Evolutionary conservation across 139 green algal species (phyloP).

Genomic region (Chlorella sp.): DNA sequence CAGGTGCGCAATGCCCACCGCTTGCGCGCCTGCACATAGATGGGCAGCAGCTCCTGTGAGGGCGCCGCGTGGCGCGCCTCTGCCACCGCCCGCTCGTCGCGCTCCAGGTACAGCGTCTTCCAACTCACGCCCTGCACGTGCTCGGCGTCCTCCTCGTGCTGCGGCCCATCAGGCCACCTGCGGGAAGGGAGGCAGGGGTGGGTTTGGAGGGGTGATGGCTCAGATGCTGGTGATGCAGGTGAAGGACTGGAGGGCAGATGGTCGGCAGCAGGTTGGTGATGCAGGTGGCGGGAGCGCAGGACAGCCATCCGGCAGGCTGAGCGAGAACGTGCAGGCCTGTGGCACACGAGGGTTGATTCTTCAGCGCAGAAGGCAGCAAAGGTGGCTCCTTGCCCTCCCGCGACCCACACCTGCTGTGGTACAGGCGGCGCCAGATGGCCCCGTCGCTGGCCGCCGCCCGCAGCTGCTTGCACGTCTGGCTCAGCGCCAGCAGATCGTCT

Average conservation of each 20-base stretch:
- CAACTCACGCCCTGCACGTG: constrained; percentile 13
- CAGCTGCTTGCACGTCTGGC: constrained; percentile 6
- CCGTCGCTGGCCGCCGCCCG: constrained; percentile 18
- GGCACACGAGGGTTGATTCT: no score
- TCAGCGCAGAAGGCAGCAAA: neutral
- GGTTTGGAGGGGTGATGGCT: neutral
- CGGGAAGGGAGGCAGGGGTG: neutral
- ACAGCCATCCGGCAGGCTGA: neutral
- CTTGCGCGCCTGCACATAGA: constrained; percentile 30
- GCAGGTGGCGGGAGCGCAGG: neutral
- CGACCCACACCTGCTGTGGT: constrained; percentile 34
- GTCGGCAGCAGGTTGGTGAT: neutral
- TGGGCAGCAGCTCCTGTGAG: constrained; percentile 8
- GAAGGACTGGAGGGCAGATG: neutral
- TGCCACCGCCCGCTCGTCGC: constrained; percentile 25
- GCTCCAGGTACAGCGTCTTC: constrained; percentile 36
- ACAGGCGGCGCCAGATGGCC: constrained; percentile 52
- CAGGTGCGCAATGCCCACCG: no score
- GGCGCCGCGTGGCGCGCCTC: neutral
- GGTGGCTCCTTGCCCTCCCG: neutral
- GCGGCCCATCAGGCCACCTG: constrained; percentile 19
- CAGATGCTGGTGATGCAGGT: neutral
- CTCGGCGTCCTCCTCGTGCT: constrained; percentile 12
- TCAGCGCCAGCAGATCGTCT: constrained; percentile 36
- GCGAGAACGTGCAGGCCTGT: no score